Evolutionary conservation across 148 eudicot genomes (phyloP), one percentile per base, ranked within the genome.

Genomic region (Rhododendron molle): DNA sequence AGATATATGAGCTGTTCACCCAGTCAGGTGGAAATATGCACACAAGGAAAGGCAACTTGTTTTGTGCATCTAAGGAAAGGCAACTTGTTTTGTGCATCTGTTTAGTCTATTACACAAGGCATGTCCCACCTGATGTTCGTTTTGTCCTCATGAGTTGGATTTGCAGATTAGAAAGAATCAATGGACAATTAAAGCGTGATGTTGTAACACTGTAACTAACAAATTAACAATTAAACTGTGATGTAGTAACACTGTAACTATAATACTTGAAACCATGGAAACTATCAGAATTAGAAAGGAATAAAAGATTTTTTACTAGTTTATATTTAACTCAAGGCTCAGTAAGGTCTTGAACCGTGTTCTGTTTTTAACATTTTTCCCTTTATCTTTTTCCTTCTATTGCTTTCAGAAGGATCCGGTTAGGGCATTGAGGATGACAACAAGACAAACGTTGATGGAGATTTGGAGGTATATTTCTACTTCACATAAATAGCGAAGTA

Each of bases 361-460:
- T n/a, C 73, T 32, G 13, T 34, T 10, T 50, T 36, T 78, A 38
- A 9, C 15, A n/a, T 18, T 72, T 30, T 14, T 60, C 43, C 85
- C 44, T 80, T 56, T 82, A 3, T 73, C 26, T 62, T 52, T 60
- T 82, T 50, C 38, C 21, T 18, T 32, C 73, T 46, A 54, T 85
- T 16, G 67, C 30, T 87, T 89, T 13, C 94, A 97, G 99, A 95
- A 90, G 87, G 96, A 97, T 90, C 99, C 95, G 34, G 76, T 46
- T 47, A 92, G 91, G 87, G 98, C 97, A 62, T 88, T 94, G 81
- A 93, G 84, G 85, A 96, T 95, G 98, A 96, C 95, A 20, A 95
- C 99, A 36, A 93, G 93, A 80, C 93, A 90, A 87, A 96, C 98
- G 28, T 90, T 96, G 16, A 83, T 92, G 83, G 96, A 95, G 83